A percentile compares a stretch with the other conserved stretches of the same genome.
Conservation (phyloP, 768 basidiomycete species). For the Boletus reticuloceps region DNA sequence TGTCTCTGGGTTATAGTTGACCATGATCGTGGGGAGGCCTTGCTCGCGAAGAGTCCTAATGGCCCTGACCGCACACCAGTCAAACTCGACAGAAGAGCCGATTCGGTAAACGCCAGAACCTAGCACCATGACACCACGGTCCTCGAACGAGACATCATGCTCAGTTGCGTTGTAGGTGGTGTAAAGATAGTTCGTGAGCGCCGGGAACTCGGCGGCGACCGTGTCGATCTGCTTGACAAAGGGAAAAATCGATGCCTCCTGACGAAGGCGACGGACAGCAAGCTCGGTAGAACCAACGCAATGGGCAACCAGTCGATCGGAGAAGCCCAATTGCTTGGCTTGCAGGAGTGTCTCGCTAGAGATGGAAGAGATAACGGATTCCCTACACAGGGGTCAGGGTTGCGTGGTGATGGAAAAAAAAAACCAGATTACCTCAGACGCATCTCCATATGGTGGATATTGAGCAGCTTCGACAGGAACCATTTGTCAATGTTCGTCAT, state of each 20-base stretch:
- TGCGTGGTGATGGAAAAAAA: not conserved
- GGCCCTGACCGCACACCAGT: constrained; percentile 98
- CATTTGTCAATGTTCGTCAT: constrained; percentile 99
- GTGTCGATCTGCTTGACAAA: constrained; percentile 99
- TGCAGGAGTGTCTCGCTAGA: constrained; percentile 62
- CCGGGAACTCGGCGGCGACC: constrained; percentile 98
- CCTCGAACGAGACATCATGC: constrained; percentile 86
- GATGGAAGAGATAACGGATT: constrained; percentile 63
- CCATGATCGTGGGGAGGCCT: constrained; percentile 94
- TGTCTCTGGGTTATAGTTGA: constrained; percentile 99
- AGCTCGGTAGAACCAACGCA: constrained; percentile 90
- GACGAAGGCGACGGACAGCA: constrained; percentile 85
- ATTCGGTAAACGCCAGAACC: constrained; percentile 99
- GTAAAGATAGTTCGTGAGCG: constrained; percentile 98
- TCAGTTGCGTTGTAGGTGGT: constrained; percentile 97
- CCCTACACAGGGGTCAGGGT: constrained; percentile 37
- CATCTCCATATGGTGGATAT: constrained; percentile 81
- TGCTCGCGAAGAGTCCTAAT: constrained; percentile 95
- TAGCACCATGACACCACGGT: constrained; percentile 94
- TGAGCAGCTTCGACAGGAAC: constrained; percentile 89
- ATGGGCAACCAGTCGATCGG: constrained; percentile 83
- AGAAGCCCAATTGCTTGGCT: constrained; percentile 95
- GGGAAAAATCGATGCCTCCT: constrained; percentile 78
- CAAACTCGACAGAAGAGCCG: constrained; percentile 98
- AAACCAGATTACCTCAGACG: constrained; percentile 56